Evolutionary conservation across 2,329 filamentous ascomycete genomes (phyloP), one percentile per base, ranked within the genome.

Genomic region (Colletotrichum orbiculare): DNA sequence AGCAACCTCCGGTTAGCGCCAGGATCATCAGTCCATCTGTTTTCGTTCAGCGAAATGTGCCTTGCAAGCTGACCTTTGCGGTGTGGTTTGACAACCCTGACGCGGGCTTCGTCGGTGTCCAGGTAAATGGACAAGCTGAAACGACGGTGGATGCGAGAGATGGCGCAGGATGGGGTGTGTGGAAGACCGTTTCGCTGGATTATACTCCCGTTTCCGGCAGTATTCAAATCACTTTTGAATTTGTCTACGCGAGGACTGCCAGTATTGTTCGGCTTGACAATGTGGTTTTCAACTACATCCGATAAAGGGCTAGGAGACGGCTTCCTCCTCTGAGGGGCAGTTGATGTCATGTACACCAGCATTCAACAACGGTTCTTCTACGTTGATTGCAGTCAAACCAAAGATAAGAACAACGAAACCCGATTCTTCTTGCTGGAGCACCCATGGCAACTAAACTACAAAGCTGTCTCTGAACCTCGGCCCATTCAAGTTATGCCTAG

Each of bases 51-150:
- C 45, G 10, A 3, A 50, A 53, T 12, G 60, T 60, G 0, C 55
- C 60, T 33, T 46, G 15, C 15, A 53, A 8, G 8, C 4, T 64
- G 42, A 48, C 6, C 7, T 60, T 60, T 33, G n/a, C 42, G 17
- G 38, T 59, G 7, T 64, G 49, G 42, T 64, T 64, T 2, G 60
- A 49, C 33, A 54, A 60, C 17, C 46, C 48, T 9, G 37, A 59
- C 11, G 60, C 60, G 3, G 48, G 60, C 5, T 60, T 64, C 9
- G 39, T 60, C 9, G 55, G 55, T 7, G 38, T 60, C 7, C n/a
- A 10, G 42, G 41, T 64, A 25, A 53, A 60, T 4, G 55, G 55
- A 2, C 12, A 39, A 7, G 54, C 55, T 1, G 8, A n/a, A 8
- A 60, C 42, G 35, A 64, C 55, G 2, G 6, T 64, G 0, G 48